Evolutionary conservation across 768 basidiomycete species (phyloP).

Genomic region (Leccinum fibrillosum): DNA sequence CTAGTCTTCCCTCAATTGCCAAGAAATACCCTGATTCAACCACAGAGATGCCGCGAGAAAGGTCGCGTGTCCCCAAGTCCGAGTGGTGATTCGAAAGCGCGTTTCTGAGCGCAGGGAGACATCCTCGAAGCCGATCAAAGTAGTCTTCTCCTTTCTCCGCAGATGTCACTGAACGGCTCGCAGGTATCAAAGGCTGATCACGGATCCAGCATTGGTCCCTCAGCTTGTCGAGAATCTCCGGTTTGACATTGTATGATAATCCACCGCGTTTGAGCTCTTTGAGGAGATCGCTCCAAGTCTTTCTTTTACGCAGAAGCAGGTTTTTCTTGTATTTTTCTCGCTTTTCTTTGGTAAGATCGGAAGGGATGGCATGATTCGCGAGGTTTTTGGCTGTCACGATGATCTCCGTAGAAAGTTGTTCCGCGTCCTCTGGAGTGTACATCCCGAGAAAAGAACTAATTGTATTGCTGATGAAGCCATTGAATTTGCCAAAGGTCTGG

Average conservation of each 20-base stretch:
- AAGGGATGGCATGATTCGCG: slow-evolving; percentile 41
- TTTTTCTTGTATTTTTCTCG: slow-evolving; percentile 67
- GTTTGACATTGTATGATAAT: slow-evolving; percentile 65
- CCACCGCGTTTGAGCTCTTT: slow-evolving; percentile 85
- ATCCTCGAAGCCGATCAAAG: slow-evolving; percentile 57
- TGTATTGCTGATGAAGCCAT: slow-evolving; percentile 38
- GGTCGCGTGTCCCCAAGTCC: slow-evolving; percentile 84
- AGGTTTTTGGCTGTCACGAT: slow-evolving; percentile 61
- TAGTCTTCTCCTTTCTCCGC: slow-evolving; percentile 55
- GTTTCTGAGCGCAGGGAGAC: slow-evolving; percentile 63
- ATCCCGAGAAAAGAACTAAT: slow-evolving; percentile 43
- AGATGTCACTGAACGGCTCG: slow-evolving; percentile 18
- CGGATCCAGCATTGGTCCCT: slow-evolving; percentile 58
- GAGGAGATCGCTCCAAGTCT: slow-evolving; percentile 86
- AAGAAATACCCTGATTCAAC: slow-evolving; percentile 76
- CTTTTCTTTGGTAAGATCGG: slow-evolving; percentile 42
- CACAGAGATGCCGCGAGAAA: slow-evolving; percentile 73
- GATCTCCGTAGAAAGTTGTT: slow-evolving; percentile 59
- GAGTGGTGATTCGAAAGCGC: slow-evolving; percentile 67
- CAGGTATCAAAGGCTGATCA: slow-evolving; percentile 50
- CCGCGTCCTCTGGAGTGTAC: slow-evolving; percentile 41
- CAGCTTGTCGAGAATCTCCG: slow-evolving; percentile 60
- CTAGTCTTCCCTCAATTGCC: slow-evolving; percentile 57
- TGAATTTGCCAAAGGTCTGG: slow-evolving; percentile 51
- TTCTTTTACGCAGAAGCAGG: slow-evolving; percentile 77